Conservation (phyloP, 768 basidiomycete species). For the Tricholoma bakamatsutake region DNA sequence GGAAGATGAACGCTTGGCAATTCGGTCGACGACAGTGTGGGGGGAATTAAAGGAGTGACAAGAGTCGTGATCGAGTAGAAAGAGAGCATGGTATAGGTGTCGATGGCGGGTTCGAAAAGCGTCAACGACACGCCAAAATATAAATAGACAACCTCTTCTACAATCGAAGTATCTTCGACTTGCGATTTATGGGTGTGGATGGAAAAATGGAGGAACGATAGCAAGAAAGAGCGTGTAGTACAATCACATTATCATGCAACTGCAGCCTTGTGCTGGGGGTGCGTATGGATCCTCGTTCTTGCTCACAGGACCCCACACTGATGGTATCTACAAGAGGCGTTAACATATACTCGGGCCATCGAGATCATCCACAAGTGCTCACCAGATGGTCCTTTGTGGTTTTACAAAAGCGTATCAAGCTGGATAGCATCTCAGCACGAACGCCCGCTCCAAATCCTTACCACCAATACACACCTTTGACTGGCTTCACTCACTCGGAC, state of each 20-base stretch:
- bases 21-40: neutral
- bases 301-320: slow-evolving; percentile 89
- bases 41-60: slow-evolving; percentile 18
- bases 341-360: neutral
- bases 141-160: slow-evolving; percentile 2
- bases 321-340: slow-evolving; percentile 57
- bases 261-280: slow-evolving; percentile 70
- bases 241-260: slow-evolving; percentile 64
- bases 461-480: slow-evolving; percentile 52
- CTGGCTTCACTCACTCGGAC: slow-evolving; percentile 90
- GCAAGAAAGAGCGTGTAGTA: neutral
- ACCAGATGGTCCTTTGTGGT: slow-evolving; percentile 88
- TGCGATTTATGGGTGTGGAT: neutral
- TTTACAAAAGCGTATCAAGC: slow-evolving; percentile 92
- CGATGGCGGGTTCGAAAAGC: slow-evolving; percentile 3
- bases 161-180: neutral
- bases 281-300: slow-evolving; percentile 93
- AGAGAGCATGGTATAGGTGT: slow-evolving; percentile 20
- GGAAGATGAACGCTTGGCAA: slow-evolving; percentile 1
- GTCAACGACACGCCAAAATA: slow-evolving; percentile 1
- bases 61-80: slow-evolving; percentile 11
- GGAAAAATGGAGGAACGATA: neutral
- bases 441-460: neutral
- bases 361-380: slow-evolving; percentile 24
- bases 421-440: slow-evolving; percentile 25